Conservation (phyloP, 2,329 filamentous ascomycete genomes). For the Microsporum audouinii region DNA sequence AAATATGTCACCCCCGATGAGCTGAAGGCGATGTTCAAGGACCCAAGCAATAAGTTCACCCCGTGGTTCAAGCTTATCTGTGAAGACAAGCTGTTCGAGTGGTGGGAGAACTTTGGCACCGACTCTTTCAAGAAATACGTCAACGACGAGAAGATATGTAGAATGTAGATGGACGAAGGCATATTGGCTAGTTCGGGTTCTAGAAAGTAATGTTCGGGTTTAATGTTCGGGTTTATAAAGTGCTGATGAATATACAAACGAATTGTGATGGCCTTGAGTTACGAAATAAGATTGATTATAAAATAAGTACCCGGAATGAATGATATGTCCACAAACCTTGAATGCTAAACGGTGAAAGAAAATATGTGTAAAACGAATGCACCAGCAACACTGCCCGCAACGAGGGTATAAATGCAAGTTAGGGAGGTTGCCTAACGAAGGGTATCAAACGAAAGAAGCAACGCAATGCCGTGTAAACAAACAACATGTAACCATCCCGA, state of each 20-base stretch:
- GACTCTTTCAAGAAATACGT: slow-evolving; percentile 71
- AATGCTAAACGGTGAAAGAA: neutral
- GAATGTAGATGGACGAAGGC: slow-evolving; percentile 47
- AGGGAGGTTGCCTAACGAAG: neutral
- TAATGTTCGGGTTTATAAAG: neutral
- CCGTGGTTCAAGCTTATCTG: slow-evolving; percentile 99
- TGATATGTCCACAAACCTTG: neutral
- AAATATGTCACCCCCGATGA: slow-evolving; percentile 73
- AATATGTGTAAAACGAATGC: neutral
- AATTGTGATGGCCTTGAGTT: neutral
- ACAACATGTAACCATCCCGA: neutral
- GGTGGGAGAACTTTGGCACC: slow-evolving; percentile 76
- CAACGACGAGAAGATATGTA: slow-evolving; percentile 74
- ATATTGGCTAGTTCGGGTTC: neutral
- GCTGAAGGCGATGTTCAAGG: slow-evolving; percentile 73
- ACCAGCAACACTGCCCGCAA: neutral
- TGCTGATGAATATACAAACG: neutral
- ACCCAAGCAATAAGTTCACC: slow-evolving; percentile 73
- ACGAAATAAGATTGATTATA: neutral
- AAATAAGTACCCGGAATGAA: neutral
- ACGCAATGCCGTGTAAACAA: neutral
- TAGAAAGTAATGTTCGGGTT: neutral
- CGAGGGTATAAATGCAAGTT: neutral
- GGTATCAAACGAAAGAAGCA: neutral
- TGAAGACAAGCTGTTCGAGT: slow-evolving; percentile 92